These are phyloP conservation scores for Patellaria atrata DNA, from an alignment of 495 filamentous ascomycete genomes.

Conservation along the genomic window DNA sequence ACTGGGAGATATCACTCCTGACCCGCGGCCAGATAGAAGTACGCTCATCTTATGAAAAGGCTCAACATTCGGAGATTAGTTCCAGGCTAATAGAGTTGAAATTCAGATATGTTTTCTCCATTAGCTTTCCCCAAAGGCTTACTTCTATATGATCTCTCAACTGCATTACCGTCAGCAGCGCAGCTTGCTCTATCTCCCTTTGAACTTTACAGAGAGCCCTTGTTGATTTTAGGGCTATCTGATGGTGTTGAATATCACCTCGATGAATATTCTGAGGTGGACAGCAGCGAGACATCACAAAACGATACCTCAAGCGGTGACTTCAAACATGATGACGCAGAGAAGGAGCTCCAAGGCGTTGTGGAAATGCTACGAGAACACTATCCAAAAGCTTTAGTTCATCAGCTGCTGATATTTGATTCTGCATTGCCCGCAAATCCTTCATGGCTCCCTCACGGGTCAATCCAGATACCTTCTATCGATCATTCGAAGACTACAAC, in stretches of 20 bases:
- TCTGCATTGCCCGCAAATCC: slow-evolving; percentile 24
- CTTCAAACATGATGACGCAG: slow-evolving; percentile 38
- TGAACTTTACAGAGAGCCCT: slow-evolving; percentile 66
- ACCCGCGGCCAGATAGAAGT: slow-evolving; percentile 80
- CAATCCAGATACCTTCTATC: slow-evolving; percentile 59
- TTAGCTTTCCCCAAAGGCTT: slow-evolving; percentile 78
- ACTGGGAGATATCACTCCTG: slow-evolving; percentile 80
- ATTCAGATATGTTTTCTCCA: slow-evolving; percentile 83
- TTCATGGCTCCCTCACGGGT: slow-evolving; percentile 40
- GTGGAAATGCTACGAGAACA: slow-evolving; percentile 41
- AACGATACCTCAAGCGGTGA: too few species aligned
- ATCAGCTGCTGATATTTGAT: slow-evolving; percentile 70
- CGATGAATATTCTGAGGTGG: too few species aligned
- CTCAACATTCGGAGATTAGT: too few species aligned
- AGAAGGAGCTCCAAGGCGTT: slow-evolving; percentile 44
- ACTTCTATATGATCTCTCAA: slow-evolving; percentile 81
- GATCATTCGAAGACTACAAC: slow-evolving; percentile 66
- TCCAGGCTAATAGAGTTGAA: slow-evolving; percentile 23
- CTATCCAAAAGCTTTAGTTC: slow-evolving; percentile 61
- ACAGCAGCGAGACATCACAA: neutral
- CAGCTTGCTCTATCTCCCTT: slow-evolving; percentile 71
- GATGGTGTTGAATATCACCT: slow-evolving; percentile 34
- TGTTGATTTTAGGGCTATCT: slow-evolving; percentile 64
- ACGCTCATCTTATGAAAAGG: too few species aligned
- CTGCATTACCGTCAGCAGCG: slow-evolving; percentile 58